Conservation (phyloP, 306 rosid species). For the Vigna radiata region DNA sequence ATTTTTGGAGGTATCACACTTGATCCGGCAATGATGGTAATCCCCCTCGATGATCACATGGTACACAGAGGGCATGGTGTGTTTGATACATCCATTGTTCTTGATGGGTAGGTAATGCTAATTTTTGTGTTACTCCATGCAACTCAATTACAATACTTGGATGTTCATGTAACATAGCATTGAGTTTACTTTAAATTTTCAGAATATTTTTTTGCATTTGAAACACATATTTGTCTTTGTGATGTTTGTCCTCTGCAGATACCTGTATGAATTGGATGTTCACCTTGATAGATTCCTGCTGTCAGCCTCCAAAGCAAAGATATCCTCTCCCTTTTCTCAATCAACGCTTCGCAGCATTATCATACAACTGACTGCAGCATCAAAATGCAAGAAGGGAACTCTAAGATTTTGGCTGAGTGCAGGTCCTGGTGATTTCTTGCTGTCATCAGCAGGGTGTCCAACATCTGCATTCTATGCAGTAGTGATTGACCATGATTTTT, state of each 20-base stretch:
- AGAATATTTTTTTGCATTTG: background rate
- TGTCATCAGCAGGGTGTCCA: slow-evolving; percentile 65
- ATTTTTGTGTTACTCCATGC: background rate
- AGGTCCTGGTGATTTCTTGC: slow-evolving; percentile 91
- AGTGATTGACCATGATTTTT: slow-evolving; percentile 64
- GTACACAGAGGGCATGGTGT: slow-evolving; percentile 73
- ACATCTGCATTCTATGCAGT: slow-evolving; percentile 88
- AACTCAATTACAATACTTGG: slow-evolving; percentile 15
- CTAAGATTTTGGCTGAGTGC: slow-evolving; percentile 89
- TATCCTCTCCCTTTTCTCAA: slow-evolving; percentile 64
- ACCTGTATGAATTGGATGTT: slow-evolving; percentile 82
- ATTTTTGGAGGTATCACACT: slow-evolving; percentile 84
- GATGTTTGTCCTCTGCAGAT: slow-evolving; percentile 48
- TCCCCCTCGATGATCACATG: slow-evolving; percentile 74
- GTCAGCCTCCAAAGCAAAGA: slow-evolving; percentile 82
- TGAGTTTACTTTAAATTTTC: slow-evolving; percentile 2
- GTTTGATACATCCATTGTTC: slow-evolving; percentile 62
- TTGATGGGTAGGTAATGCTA: slow-evolving; percentile 65
- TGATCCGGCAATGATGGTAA: slow-evolving; percentile 83
- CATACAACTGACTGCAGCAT: slow-evolving; percentile 72
- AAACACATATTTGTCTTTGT: slow-evolving; percentile 3
- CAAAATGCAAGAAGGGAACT: slow-evolving; percentile 78
- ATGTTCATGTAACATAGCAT: slow-evolving; percentile 12
- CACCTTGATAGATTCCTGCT: slow-evolving; percentile 82
- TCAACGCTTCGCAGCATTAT: slow-evolving; percentile 82